Base-by-base conservation (phyloP, 495 filamentous ascomycete species). In the Chaetomium tenue region DNA sequence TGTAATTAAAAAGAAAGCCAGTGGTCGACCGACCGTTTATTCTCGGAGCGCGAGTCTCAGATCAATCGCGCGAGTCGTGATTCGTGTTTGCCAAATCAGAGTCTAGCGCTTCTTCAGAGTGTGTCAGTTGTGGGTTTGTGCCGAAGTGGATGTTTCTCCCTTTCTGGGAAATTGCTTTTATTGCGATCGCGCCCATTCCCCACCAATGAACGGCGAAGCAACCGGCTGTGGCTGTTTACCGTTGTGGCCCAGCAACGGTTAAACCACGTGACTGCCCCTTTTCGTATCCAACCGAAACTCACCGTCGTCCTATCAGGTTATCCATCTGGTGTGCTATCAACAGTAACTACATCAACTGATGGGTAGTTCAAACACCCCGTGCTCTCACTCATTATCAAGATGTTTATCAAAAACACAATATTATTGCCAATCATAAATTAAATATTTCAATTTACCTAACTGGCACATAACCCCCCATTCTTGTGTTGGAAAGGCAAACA, bases 181-280 rank as follows among this genome's bases (percentile, higher is more conserved):
- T 67, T 67, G 28, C 54, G 18, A 55, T 60, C 57, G 16, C 47
- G 47, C 54, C 33, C 5, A 4, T 18, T 25, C 2, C 18, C 22
- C 33, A 23, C 68, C 68, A 66, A 68, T 68, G 22, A 60, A 47
- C 50, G 23, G 23, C 30, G n/a, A 15, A 28, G 23, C 50, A 6
- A 37, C 12, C 55, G 11, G 22, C 48, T 44, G 51, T 33, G 22
- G 51, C 60, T 71, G 69, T 71, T 71, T 71, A 71, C 60, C 30
- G 39, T n/a, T 64, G 63, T 70, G 68, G 60, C 68, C 65, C 55
- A 63, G 69, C 69, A 71, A 71, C 69, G 50, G 23, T 1, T 0
- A 0, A 0, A 20, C 40, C 55, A 59, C 62, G 62, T 64, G 53
- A 50, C 20, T 11, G 18, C 46, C 20, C 46, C n/a, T 50, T 23